Evolutionary conservation across 2,329 filamentous ascomycete species (phyloP).

Genomic region (Epichloe scottii): DNA sequence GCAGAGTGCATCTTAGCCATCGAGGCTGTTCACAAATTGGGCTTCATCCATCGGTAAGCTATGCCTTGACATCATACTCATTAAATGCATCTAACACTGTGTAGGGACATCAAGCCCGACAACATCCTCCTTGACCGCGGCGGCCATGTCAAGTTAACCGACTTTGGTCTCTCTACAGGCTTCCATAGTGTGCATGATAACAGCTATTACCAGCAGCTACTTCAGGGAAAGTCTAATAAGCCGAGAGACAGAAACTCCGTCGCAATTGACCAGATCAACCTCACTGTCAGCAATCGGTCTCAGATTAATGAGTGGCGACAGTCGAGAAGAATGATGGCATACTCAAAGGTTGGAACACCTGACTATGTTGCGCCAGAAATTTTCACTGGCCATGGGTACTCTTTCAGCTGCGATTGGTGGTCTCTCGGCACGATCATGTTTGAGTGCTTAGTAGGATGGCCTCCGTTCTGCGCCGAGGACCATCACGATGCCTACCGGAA

Average conservation of each 20-base stretch:
- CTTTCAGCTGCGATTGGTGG: conserved; percentile 98
- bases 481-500: conserved; percentile 97
- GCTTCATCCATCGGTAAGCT: conserved; percentile 91
- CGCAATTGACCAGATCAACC: conserved; percentile 92
- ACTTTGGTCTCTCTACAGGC: conserved; percentile 94
- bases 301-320: conserved; percentile 99
- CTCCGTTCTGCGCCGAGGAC: conserved; percentile 96
- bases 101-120: conserved; percentile 71
- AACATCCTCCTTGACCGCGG: conserved; percentile 93
- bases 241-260: conserved; percentile 82
- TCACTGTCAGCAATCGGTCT: conserved; percentile 93
- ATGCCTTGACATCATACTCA: neutral
- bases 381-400: conserved; percentile 91
- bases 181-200: conserved; percentile 98
- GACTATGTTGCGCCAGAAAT: conserved; percentile 99
- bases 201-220: conserved; percentile 92
- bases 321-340: conserved; percentile 87
- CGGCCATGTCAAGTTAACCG: conserved; percentile 94
- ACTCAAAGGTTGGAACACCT: conserved; percentile 94
- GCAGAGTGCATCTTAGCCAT: conserved; percentile 97
- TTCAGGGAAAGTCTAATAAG: conserved; percentile 64
- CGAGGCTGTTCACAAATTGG: conserved; percentile 93
- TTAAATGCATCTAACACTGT: too few relatives aligned
- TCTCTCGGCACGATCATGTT: conserved; percentile 99
- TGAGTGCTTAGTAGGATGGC: conserved; percentile 96